These are phyloP conservation scores for Hymenotorrendiella dingleyae DNA, from an alignment of 2,329 filamentous ascomycete species.

Conservation along the genomic window DNA sequence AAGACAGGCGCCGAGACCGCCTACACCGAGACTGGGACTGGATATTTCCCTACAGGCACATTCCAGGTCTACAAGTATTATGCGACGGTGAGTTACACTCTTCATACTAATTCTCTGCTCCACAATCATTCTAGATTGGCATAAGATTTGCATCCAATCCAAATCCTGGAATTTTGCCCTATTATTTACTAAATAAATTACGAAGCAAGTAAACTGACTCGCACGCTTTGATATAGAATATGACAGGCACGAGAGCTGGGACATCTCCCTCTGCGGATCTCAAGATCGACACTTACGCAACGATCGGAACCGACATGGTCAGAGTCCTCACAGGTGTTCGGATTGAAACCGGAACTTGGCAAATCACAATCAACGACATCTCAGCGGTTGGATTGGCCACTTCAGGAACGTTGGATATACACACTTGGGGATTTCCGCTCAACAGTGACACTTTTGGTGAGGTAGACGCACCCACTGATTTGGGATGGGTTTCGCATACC, in stretches of 20 bases:
- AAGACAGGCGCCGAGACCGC: constrained; percentile 14
- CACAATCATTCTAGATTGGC: too few species aligned
- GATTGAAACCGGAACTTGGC: constrained; percentile 19
- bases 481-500: constrained; percentile 28
- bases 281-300: constrained; percentile 19
- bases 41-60: constrained; percentile 37
- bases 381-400: constrained; percentile 15
- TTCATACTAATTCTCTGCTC: too few species aligned
- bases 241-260: constrained; percentile 36
- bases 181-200: too few species aligned
- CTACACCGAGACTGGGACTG: constrained; percentile 20
- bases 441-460: constrained; percentile 17
- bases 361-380: constrained; percentile 19
- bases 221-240: too few species aligned
- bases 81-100: too few species aligned
- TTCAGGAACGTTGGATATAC: constrained; percentile 17
- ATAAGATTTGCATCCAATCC: too few species aligned
- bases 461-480: constrained; percentile 24
- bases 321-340: constrained; percentile 18
- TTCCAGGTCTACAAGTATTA: constrained; percentile 45
- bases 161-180: too few species aligned
- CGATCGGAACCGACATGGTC: constrained; percentile 14
- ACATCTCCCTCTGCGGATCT: constrained; percentile 30
- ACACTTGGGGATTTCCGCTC: constrained; percentile 27
- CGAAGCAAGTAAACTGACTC: too few species aligned